Evolutionary conservation across 805 yeast species (phyloP), one percentile per base, ranked within the genome.

Genomic region (Candida insectorum): DNA sequence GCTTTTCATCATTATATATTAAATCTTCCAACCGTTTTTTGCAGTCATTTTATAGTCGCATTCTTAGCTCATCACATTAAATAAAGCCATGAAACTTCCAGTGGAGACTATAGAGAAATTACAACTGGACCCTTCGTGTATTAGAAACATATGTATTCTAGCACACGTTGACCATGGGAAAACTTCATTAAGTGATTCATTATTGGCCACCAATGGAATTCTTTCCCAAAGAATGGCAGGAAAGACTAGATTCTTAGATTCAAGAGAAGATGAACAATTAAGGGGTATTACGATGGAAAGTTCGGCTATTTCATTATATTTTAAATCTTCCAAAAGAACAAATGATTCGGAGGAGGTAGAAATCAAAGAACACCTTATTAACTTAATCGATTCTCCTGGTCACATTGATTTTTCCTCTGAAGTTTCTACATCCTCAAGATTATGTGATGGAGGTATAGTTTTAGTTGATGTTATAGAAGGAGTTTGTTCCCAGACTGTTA

Each of bases 131-230:
- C 79, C 95, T 0, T 61, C 72, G 11, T 66, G 77, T 40, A 79
- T 91, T 19, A 71, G 98, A 40, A 93, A 93, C 58, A 86, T 93
- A 27, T 93, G 98, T 60, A 87, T 93, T 41, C 69, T 93, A 31
- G 99, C 99, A 0, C 99, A 93, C 60, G 98, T 93, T 16, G 99
- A 93, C 57, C 99, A 93, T 54, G 99, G 99, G 17, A 93, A 93
- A 62, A 93, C 99, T 0, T 86, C 97, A 2, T 66, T 93, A 20
- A 84, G 95, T 27, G 99, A 93, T 58, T 84, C 95, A 7, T 64
- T 93, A 30, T 63, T 93, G 24, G 97, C 98, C 16, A 83, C 96
- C 23, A 93, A 94, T 60, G 98, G 98, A 31, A 88, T 93, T 55
- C 88, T 93, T 28, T 91, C 98, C 0, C 95, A 84, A 46, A 71